A percentile compares a stretch with the other conserved stretches of the same genome.
Evolutionary conservation across 2,329 filamentous ascomycete species (phyloP).

Genomic region (Cladosporium sp.): DNA sequence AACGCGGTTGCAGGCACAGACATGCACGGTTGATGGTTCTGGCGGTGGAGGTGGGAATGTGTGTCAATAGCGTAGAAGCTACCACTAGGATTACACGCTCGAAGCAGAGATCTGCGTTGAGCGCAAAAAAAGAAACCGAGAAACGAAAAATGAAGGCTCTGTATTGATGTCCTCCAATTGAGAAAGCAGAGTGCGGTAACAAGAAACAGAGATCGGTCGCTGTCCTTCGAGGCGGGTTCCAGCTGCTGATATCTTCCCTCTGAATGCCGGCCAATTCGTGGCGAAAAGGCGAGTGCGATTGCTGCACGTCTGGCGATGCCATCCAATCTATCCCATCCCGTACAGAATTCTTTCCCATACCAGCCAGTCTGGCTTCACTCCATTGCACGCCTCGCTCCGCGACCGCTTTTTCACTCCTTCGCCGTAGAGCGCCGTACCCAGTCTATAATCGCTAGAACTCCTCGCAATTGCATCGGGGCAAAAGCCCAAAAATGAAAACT

Average conservation of each 20-base stretch:
- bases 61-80: not conserved
- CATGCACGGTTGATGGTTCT: not conserved
- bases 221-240: too few species aligned
- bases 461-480: conserved; percentile 4
- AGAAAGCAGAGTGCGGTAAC: too few species aligned
- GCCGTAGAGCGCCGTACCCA: conserved; percentile 10
- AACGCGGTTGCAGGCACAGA: too few species aligned
- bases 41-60: not conserved
- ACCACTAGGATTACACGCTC: not conserved
- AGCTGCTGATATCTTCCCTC: too few species aligned
- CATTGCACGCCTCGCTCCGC: not conserved
- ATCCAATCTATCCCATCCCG: not conserved
- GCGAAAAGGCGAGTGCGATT: not conserved
- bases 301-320: not conserved
- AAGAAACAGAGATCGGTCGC: too few species aligned
- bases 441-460: conserved; percentile 13
- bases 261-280: too few species aligned
- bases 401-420: conserved; percentile 3
- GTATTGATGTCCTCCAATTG: too few species aligned
- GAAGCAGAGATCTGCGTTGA: not conserved
- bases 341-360: not conserved
- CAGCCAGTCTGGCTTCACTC: not conserved
- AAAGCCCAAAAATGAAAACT: not conserved
- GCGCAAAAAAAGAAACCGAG: too few species aligned
- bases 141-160: too few species aligned